Evolutionary conservation across 495 filamentous ascomycete species (phyloP).

Genomic region (Articulospora tetracladia): DNA sequence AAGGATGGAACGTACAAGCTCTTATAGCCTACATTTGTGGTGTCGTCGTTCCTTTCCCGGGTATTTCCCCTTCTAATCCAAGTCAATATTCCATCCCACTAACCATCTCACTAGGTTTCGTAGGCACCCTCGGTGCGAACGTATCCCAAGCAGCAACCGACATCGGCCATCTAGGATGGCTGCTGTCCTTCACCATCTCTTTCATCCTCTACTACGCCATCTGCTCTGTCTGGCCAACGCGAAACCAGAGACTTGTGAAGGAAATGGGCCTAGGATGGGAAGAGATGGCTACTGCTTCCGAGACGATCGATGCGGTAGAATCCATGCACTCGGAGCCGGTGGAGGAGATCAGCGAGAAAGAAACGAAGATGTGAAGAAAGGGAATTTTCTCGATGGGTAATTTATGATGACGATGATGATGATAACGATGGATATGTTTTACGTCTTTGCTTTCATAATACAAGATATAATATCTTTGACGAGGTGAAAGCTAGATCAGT

Average conservation of each 20-base stretch:
- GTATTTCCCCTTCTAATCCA: neutral
- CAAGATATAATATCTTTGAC: too few species aligned
- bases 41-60: slow-evolving; percentile 28
- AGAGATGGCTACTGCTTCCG: slow-evolving; percentile 9
- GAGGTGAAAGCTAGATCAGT: too few species aligned
- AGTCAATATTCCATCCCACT: neutral
- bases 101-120: slow-evolving; percentile 21
- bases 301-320: neutral
- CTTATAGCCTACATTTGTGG: slow-evolving; percentile 28
- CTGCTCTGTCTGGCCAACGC: slow-evolving; percentile 37
- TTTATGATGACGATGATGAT: too few species aligned
- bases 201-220: slow-evolving; percentile 35
- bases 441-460: too few species aligned
- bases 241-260: slow-evolving; percentile 30
- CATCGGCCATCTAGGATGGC: slow-evolving; percentile 36
- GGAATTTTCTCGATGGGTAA: too few species aligned
- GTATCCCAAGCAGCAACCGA: slow-evolving; percentile 30
- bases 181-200: slow-evolving; percentile 32
- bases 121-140: slow-evolving; percentile 29
- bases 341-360: neutral
- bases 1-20: slow-evolving; percentile 29
- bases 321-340: neutral
- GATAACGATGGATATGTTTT: too few species aligned
- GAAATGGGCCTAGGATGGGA: slow-evolving; percentile 27
- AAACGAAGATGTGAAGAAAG: neutral